Base-by-base conservation (phyloP, 371 early-diverging fungal genomes). In the Mucor lusitanicus region DNA sequence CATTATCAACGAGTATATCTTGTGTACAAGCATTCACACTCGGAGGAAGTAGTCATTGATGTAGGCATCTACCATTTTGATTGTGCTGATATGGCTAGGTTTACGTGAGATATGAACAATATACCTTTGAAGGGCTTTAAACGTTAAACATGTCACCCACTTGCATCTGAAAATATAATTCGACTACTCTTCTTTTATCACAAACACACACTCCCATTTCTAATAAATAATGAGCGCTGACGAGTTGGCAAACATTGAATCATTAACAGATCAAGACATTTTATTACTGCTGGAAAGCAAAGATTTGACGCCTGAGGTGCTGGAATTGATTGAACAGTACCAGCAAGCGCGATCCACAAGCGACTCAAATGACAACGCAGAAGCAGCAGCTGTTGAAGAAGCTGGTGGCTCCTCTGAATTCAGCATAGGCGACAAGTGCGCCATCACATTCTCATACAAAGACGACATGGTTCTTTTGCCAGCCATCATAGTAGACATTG, bases 271-370 rank as follows among this genome's bases (percentile, higher is more conserved):
- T 21, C 46, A 61, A 19, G 61, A 61, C 11, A 61, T 61, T 3
- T 30, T 15, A 2, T n/a, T 23, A 6, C 46, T 61, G 21, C n/a
- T 61, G 9, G 28, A 61, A 30, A 44, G 46, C 12, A 55, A 60
- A 21, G 40, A 59, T 9, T 32, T 66, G 5, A 60, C 61, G 39
- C 67, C 67, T 6, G 67, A 60, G 15, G 42, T 66, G 42, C 13
- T 23, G 40, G 54, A 50, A 2, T 28, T 60, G 32, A 50, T 66
- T 40, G 32, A 59, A 11, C 33, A 66, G 42, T 66, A 66, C 21
- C 56, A 46, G n/a, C 55, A 27, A 53, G 55, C 35, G 5, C 30
- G 23, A 25, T 44, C 42, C n/a, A 35, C 19, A 19, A 13, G 3
- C 28, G 13, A 6, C 12, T 6, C 19, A 33, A 15, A 32, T 21